These are phyloP conservation scores for Aspergillus hiratsukae DNA, from an alignment of 2,329 filamentous ascomycete species.

Conservation along the genomic window DNA sequence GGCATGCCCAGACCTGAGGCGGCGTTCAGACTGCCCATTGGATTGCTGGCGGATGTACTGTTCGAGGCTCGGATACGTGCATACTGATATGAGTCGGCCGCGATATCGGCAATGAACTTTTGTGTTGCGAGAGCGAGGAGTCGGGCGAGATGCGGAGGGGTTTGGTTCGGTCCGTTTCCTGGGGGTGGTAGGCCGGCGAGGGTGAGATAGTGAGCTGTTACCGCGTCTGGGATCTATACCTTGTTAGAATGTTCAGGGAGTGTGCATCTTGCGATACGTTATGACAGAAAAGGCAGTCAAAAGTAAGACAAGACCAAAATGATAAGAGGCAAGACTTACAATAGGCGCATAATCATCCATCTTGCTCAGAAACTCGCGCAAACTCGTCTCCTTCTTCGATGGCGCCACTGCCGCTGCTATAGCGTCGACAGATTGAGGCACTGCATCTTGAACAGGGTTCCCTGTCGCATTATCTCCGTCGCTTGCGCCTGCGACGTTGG, in stretches of 20 bases:
- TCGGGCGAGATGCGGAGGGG: constrained; percentile 76
- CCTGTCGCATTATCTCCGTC: constrained; percentile 13
- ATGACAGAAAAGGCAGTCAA: not conserved
- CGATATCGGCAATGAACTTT: constrained; percentile 97
- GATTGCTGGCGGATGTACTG: constrained; percentile 79
- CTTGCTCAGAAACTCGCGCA: constrained; percentile 89
- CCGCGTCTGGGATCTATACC: constrained; percentile 84
- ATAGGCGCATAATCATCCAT: constrained; percentile 99
- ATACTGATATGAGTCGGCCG: constrained; percentile 96
- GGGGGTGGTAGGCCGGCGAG: constrained; percentile 90
- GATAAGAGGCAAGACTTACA: constrained; percentile 51
- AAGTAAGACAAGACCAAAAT: constrained; percentile 1
- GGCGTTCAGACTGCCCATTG: constrained; percentile 79
- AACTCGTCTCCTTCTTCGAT: constrained; percentile 82
- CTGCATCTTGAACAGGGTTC: constrained; percentile 16
- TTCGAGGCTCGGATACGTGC: constrained; percentile 92
- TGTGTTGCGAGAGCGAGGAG: constrained; percentile 96
- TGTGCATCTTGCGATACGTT: not conserved
- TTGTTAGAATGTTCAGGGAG: constrained; percentile 5
- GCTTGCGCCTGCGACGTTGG: constrained; percentile 14
- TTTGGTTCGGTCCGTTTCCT: constrained; percentile 71
- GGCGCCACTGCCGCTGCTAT: constrained; percentile 51
- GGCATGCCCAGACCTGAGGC: constrained; percentile 52
- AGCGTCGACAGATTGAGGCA: constrained; percentile 34
- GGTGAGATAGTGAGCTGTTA: constrained; percentile 97